Percentiles rank a stretch among this genome's conserved stretches.
Evolutionary conservation across 768 basidiomycete genomes (phyloP).

Genomic region (Panaeolus papilionaceus): DNA sequence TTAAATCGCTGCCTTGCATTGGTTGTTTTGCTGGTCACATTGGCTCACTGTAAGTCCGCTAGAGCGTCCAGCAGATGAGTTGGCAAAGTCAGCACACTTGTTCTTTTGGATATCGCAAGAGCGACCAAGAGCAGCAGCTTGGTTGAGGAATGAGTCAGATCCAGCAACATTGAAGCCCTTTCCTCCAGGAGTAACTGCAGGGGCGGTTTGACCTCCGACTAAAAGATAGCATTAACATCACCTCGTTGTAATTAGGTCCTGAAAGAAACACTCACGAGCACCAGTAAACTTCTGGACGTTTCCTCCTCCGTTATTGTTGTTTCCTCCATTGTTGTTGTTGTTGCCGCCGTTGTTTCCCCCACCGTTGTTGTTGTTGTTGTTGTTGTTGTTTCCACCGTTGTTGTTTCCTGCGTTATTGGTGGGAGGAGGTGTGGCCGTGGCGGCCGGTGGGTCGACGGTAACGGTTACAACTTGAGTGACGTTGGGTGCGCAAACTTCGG

Average conservation of each 20-base stretch:
- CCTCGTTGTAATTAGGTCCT: not conserved
- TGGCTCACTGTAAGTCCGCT: conserved; percentile 45
- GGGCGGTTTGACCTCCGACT: conserved; percentile 53
- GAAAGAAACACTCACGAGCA: conserved; percentile 39
- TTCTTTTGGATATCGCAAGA: conserved; percentile 68
- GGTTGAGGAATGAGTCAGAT: conserved; percentile 53
- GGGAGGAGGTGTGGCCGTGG: not conserved
- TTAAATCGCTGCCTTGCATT: conserved; percentile 35
- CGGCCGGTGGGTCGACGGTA: conserved; percentile 4
- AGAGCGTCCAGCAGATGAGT: conserved; percentile 45
- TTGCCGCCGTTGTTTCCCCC: conserved; percentile 16
- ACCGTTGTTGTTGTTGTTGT: conserved; percentile 12
- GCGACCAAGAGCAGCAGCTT: conserved; percentile 55
- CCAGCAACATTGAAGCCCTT: conserved; percentile 54
- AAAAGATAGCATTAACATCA: conserved; percentile 6
- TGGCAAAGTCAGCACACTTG: conserved; percentile 56
- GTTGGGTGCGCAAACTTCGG: not conserved
- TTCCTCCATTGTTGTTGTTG: not conserved
- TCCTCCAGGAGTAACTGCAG: conserved; percentile 50
- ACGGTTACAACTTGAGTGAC: conserved; percentile 2
- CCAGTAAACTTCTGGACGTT: conserved; percentile 63
- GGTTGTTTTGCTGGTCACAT: conserved; percentile 43
- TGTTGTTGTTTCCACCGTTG: conserved; percentile 16
- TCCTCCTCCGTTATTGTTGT: conserved; percentile 27
- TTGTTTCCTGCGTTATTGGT: conserved; percentile 8